Evolutionary conservation across 2,329 filamentous ascomycete species (phyloP), one percentile per base, ranked within the genome.

Genomic region (Penicillium palitans): DNA sequence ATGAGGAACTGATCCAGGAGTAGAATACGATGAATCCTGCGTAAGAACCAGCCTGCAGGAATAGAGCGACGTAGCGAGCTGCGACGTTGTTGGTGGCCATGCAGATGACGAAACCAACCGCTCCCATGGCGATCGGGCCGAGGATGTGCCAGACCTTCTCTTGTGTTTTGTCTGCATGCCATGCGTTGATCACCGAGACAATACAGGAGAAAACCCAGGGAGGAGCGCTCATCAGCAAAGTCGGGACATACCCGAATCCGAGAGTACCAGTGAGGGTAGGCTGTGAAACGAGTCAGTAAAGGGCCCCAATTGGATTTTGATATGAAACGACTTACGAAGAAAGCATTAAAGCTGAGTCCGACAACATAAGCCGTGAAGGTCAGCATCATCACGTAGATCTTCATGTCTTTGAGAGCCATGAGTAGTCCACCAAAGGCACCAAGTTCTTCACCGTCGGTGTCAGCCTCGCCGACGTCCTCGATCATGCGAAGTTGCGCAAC

Each of bases 351-450:
- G 31, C 31, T 33, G 31, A 33, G 31, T 15, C 31, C 8, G n/a
- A 19, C 9, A 40, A 19, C 83, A 60, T 87, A 87, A 4, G 84
- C 82, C 3, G 83, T 84, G 57, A 87, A 83, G 1, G 83, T 84
- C 7, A 87, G 55, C 80, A 86, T 86, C 82, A 87, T 83, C 59
- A 87, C 66, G 66, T 86, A 88, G 61, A 87, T 84, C 76, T 87
- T 87, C 62, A 74, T 17, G 61, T 88, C 86, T 70, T 83, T 84
- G 50, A 86, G 67, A 0, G 84, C 83, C 80, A 87, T 83, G 52
- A 81, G 37, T 4, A 75, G 31, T 86, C 85, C 85, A 9, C 79
- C 78, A 60, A 84, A 81, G 2, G 77, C 67, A 3, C 80, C 79
- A 64, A 67, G 63, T 13, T 84, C 78, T n/a, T 75, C 73, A 0